Evolutionary conservation across 1,284 basidiomycete genomes (phyloP).

Genomic region (Anthracocystis walkeri): DNA sequence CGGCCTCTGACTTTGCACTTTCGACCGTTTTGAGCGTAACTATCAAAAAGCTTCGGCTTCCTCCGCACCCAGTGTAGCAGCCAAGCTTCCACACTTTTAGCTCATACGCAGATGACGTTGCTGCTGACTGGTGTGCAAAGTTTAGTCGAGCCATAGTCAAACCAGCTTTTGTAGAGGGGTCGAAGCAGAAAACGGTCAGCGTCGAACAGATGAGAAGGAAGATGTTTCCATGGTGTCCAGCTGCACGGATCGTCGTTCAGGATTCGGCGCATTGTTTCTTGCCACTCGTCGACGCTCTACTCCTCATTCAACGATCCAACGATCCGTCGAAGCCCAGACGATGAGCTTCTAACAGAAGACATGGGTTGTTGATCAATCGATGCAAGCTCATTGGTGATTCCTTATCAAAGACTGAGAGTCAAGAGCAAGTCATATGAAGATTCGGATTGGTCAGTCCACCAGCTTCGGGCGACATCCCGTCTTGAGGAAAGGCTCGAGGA

Average conservation of each 20-base stretch:
- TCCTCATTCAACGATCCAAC: no score
- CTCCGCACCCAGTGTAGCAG: not conserved
- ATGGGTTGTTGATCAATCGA: no score
- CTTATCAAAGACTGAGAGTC: not conserved
- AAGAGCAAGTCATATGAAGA: not conserved
- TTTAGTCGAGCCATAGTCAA: no score
- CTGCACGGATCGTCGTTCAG: no score
- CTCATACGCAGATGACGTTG: not conserved
- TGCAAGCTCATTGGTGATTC: not conserved
- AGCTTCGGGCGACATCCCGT: constrained; percentile 23
- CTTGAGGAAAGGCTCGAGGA: not conserved
- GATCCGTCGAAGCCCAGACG: no score
- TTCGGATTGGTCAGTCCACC: not conserved
- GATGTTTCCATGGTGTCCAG: no score
- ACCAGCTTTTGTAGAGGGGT: no score
- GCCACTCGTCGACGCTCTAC: no score
- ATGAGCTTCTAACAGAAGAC: no score
- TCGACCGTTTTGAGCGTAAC: constrained; percentile 13
- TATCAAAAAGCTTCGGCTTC: constrained; percentile 6
- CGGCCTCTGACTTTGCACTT: constrained; percentile 8
- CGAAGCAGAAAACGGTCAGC: no score
- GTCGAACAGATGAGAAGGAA: no score
- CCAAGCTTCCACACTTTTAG: not conserved
- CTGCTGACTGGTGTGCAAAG: not conserved
- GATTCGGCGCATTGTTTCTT: no score